Base-by-base conservation (phyloP, 352 stramenopile genomes). In the Peronosclerospora sorghi region DNA sequence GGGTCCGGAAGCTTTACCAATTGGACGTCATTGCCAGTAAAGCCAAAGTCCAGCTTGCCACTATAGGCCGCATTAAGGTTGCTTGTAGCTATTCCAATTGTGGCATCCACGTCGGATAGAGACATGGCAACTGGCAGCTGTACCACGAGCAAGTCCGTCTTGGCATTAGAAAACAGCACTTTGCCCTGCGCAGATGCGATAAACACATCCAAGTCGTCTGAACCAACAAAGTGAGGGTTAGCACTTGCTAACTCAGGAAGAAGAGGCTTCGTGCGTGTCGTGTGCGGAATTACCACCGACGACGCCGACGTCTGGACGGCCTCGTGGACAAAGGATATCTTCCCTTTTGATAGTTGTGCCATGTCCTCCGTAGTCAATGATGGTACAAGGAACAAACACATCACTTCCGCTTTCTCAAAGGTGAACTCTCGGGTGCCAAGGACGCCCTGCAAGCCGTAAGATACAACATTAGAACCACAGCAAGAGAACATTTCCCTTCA, bases 201-300 rank as follows among this genome's bases (percentile, higher is more conserved):
- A 51, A 73, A 75, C 5, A 50, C 43, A 48, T 69, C 40, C 26
- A 59, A 18, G 18, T 56, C 45, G 15, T 60, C 21, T 4, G 23
- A n/a, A 0, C 28, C 45, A 1, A 67, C 48, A 7, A 67, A 37
- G 15, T 67, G 57, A 12, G 61, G 61, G 36, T 56, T 43, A 2
- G 35, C 21, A 14, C n/a, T 41, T 9, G 42, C 27, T 32, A 71
- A 29, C 13, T 54, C 57, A 5, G 54, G 42, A 12, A 65, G 46
- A 36, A 85, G 59, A 32, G 68, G 55, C 24, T 62, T 53, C 8
- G 57, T 38, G 23, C 78, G 78, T 8, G 60, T 88, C 32, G 78
- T 87, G 45, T 88, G 76, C 5, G 75, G 68, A 32, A 85, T 56
- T n/a, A 83, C 68, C 20, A 86, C 65, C 4, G 74, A 85, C 28